Conservation (phyloP, 192 early-diverging fungal species). For the Allomyces arbusculus region DNA sequence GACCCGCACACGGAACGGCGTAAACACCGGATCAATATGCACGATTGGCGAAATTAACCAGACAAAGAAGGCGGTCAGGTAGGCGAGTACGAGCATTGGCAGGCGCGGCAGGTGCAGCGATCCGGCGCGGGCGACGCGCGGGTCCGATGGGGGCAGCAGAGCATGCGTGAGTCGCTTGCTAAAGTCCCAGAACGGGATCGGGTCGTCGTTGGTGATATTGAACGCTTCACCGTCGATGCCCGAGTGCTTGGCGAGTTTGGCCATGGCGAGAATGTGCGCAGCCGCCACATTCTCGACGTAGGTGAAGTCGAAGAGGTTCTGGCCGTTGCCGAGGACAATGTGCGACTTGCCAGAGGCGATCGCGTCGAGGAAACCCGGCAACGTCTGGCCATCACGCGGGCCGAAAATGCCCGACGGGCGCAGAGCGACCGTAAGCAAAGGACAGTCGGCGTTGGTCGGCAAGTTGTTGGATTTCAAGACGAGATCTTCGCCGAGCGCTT, state of each 20-base stretch:
- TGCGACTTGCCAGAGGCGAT: slow-evolving; percentile 32
- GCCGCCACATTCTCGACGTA: slow-evolving; percentile 30
- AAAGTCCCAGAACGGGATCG: slow-evolving; percentile 78
- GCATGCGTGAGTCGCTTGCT: slow-evolving; percentile 43
- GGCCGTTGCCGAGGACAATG: slow-evolving; percentile 48
- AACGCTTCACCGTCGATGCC: slow-evolving; percentile 40
- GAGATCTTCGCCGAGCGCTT: slow-evolving; percentile 53
- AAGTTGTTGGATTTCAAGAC: slow-evolving; percentile 46
- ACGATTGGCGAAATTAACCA: slow-evolving; percentile 32
- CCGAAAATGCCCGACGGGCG: slow-evolving; percentile 87
- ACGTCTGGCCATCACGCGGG: slow-evolving; percentile 52
- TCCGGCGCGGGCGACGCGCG: slow-evolving; percentile 33
- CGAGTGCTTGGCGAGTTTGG: slow-evolving; percentile 29
- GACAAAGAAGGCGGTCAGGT: slow-evolving; percentile 37
- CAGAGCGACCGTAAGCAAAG: slow-evolving; percentile 49
- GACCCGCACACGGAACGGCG: slow-evolving; percentile 55
- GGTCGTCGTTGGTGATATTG: slow-evolving; percentile 79
- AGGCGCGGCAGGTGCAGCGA: slow-evolving; percentile 25
- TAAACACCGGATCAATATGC: slow-evolving; percentile 50
- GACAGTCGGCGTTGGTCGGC: slow-evolving; percentile 13
- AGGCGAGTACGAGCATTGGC: slow-evolving; percentile 37
- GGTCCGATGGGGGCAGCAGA: slow-evolving; percentile 27
- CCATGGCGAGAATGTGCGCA: slow-evolving; percentile 65
- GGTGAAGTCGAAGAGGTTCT: slow-evolving; percentile 39
- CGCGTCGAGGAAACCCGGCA: slow-evolving; percentile 44